phyloP scores from a whole-genome alignment of 176 grass and related monocot genomes.

The Bolboschoenus planiculmis region DNA sequence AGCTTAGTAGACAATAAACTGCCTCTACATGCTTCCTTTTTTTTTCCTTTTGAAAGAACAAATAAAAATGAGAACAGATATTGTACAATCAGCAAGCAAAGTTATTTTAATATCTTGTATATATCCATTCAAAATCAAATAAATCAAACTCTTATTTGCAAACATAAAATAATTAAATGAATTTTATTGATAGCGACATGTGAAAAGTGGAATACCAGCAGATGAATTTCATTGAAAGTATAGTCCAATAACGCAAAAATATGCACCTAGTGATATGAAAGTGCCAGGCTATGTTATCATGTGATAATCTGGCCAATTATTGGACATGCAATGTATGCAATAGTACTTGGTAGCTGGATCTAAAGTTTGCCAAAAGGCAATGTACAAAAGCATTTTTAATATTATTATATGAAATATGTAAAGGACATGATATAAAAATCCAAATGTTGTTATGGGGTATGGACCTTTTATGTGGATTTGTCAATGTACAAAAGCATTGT shows the following conservation, averaged over 20 bases:
- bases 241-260: background rate
- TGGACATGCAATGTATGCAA: background rate
- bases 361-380: slow-evolving; percentile 2
- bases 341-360: background rate
- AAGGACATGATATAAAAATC: slow-evolving; percentile 23
- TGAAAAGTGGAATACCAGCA: background rate
- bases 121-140: too few species aligned
- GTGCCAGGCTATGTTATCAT: background rate
- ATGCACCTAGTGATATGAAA: background rate
- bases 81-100: too few species aligned
- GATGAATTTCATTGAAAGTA: background rate
- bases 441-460: background rate
- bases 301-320: background rate
- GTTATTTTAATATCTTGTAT: too few species aligned
- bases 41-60: too few species aligned
- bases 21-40: too few species aligned
- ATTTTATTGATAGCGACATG: too few species aligned
- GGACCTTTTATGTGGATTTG: background rate
- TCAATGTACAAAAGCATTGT: slow-evolving; percentile 10
- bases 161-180: too few species aligned
- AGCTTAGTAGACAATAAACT: too few species aligned
- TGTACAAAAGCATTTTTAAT: too few species aligned
- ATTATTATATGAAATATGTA: background rate
- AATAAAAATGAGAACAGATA: too few species aligned
- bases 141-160: too few species aligned